These are phyloP conservation scores for Trichosporon ovoides DNA, from an alignment of 1,284 basidiomycete genomes.

Conservation along the genomic window DNA sequence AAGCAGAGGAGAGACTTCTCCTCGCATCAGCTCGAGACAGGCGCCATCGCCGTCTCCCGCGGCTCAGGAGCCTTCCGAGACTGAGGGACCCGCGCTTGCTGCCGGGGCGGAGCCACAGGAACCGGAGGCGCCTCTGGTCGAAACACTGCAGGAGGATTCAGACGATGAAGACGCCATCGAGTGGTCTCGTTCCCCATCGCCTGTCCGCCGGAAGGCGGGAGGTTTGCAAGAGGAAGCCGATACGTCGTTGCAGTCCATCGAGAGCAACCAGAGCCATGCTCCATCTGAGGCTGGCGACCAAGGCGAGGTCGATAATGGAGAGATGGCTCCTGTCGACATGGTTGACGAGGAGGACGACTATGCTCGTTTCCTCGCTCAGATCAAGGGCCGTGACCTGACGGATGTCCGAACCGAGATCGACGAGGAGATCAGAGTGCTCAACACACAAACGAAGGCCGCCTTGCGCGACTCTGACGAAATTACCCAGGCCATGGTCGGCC, in stretches of 20 bases:
- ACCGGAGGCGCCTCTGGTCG: background rate
- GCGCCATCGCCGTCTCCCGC: background rate
- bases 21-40: background rate
- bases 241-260: conserved; percentile 1
- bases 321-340: conserved; percentile 60
- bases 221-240: background rate
- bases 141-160: conserved; percentile 12
- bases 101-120: background rate
- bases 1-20: background rate
- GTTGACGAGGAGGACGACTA: conserved; percentile 84
- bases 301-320: conserved; percentile 46
- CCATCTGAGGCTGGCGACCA: conserved; percentile 23
- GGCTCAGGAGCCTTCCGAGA: background rate
- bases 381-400: conserved; percentile 75
- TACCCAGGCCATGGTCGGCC: conserved; percentile 86
- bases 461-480: conserved; percentile 93
- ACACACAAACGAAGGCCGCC: conserved; percentile 77
- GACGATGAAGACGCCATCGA: conserved; percentile 38
- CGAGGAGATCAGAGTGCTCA: conserved; percentile 76
- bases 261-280: background rate
- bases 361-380: conserved; percentile 80
- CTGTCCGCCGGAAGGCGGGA: conserved; percentile 16
- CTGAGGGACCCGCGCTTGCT: background rate
- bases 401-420: conserved; percentile 82
- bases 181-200: conserved; percentile 46